phyloP scores from a whole-genome alignment of 2,329 filamentous ascomycete species.

The Diaporthe vexans region DNA sequence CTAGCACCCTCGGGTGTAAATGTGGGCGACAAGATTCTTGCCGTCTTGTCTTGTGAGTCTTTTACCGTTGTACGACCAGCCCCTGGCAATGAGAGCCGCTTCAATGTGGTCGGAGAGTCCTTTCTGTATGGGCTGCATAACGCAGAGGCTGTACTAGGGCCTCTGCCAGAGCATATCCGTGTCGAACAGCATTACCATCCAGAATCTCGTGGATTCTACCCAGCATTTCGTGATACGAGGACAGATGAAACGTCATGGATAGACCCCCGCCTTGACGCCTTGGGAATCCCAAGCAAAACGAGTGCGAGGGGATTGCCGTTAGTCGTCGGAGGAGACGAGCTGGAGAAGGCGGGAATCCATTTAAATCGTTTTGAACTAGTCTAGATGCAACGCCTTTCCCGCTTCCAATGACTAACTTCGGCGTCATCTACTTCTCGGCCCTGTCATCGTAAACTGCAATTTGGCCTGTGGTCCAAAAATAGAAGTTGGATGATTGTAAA shows the following conservation, averaged over 20 bases:
- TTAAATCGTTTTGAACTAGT: background rate
- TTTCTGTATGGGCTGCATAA: slow-evolving; percentile 3
- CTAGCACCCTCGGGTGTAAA: background rate
- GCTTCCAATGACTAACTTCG: too few relatives aligned
- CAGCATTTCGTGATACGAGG: background rate
- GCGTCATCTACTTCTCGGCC: too few relatives aligned
- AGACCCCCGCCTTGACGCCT: background rate
- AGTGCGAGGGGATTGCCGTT: rapidly evolving
- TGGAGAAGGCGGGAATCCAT: background rate
- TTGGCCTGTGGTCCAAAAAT: too few relatives aligned
- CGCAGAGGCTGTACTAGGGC: slow-evolving; percentile 5
- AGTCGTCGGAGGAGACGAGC: background rate
- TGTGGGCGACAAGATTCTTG: slow-evolving; percentile 8
- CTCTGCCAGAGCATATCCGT: background rate
- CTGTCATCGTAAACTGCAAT: too few relatives aligned
- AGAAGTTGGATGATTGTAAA: too few relatives aligned
- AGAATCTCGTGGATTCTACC: background rate
- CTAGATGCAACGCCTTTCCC: too few relatives aligned
- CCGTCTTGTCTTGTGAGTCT: background rate
- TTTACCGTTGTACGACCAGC: slow-evolving; percentile 6
- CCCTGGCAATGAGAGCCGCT: background rate
- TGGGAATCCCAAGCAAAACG: background rate
- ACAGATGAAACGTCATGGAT: background rate
- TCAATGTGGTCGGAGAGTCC: background rate
- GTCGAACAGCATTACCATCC: background rate